Base-by-base conservation (phyloP, 441 rosid genomes). In the Eruca vesicaria region DNA sequence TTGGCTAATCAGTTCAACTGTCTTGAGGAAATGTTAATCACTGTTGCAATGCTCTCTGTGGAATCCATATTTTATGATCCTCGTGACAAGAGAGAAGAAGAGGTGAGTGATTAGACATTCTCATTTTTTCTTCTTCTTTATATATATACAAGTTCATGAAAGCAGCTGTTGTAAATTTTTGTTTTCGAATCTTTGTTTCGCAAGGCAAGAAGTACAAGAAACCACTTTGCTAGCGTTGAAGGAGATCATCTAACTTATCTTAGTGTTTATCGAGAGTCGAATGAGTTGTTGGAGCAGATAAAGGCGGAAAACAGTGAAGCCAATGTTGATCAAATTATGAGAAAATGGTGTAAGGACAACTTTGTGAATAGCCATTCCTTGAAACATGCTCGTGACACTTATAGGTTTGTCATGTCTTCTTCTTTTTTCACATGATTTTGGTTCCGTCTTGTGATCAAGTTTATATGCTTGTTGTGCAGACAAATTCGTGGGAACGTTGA, bases 311-410 rank as follows among this genome's bases (percentile, higher is more conserved):
- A 77, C 55, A 55, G 58, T 29, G 84, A 63, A 68, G 79, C 70
- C 45, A 89, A 85, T 72, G 79, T 68, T 56, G 90, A 86, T 63
- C 91, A 95, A 72, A 36, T 85, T 77, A 21, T 88, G 75, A 84
- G 85, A 68, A 95, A 93, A 84, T 95, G 99, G 99, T 95, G 99
- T 76, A 91, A 78, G 80, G 92, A 86, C 35, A 95, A 95, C 78
- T 93, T 83, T 55, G 84, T 95, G 26, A 23, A 23, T 23, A 1
- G 26, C 26, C 26, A 3, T 23, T 23, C 26, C 26, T 23, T 23
- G 26, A 23, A 23, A 23, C 26, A 23, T 23, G 36, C 26, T 3
- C 26, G 26, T 23, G 26, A 23, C 26, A 23, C 26, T 23, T 23
- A 23, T 23, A 23, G 26, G 26, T 23, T 23, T 23, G 26, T 23